Conservation (phyloP, 2,329 filamentous ascomycete genomes). For the Cladosporium sp. region DNA sequence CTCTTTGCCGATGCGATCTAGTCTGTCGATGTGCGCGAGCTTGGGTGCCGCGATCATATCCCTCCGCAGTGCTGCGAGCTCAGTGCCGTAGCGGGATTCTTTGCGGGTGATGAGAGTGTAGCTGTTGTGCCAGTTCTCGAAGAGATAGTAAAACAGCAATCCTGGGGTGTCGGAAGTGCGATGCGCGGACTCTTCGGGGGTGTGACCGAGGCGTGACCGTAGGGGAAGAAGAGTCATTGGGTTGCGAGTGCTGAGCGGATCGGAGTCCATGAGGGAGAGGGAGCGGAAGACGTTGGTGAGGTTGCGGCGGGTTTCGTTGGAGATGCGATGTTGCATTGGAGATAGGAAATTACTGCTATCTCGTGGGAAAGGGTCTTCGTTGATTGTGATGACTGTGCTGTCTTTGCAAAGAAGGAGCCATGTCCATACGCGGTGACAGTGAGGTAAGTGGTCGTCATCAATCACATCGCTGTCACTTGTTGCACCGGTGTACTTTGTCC, state of each 20-base stretch:
- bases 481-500: slow-evolving; percentile 41
- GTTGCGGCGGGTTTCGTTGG: slow-evolving; percentile 57
- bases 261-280: slow-evolving; percentile 55
- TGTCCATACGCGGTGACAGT: slow-evolving; percentile 58
- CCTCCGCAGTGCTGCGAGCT: slow-evolving; percentile 47
- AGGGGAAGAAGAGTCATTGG: slow-evolving; percentile 48
- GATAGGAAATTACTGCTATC: slow-evolving; percentile 37
- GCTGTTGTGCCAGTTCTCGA: slow-evolving; percentile 65
- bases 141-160: slow-evolving; percentile 65
- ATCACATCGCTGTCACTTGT: slow-evolving; percentile 25
- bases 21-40: slow-evolving; percentile 49
- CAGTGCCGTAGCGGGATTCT: slow-evolving; percentile 48
- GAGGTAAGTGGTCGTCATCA: slow-evolving; percentile 24
- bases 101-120: slow-evolving; percentile 55
- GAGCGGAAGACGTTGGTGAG: slow-evolving; percentile 62
- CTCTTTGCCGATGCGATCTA: slow-evolving; percentile 62
- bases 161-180: slow-evolving; percentile 57
- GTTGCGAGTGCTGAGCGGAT: slow-evolving; percentile 36
- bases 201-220: slow-evolving; percentile 46
- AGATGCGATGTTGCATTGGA: slow-evolving; percentile 47
- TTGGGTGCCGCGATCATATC: slow-evolving; percentile 56
- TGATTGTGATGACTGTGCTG: slow-evolving; percentile 69
- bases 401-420: slow-evolving; percentile 71
- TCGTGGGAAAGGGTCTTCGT: slow-evolving; percentile 57
- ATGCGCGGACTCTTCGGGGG: slow-evolving; percentile 48